Conservation (phyloP, 768 basidiomycete genomes). For the Peribolospora kevripleyi region DNA sequence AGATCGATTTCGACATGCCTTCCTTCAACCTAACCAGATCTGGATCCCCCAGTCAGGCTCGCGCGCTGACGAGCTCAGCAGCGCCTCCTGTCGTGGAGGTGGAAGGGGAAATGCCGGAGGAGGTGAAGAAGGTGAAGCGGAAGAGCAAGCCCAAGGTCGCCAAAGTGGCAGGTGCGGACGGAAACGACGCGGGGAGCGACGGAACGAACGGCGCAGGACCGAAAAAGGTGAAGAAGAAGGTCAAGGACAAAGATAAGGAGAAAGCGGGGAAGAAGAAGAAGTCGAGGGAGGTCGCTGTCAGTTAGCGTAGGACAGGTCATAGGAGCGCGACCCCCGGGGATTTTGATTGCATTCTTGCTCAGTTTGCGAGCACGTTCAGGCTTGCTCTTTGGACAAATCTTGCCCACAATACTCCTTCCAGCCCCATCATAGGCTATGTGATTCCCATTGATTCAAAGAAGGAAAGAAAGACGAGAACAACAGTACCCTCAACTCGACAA, state of each 20-base stretch:
- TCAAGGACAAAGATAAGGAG: slow-evolving; percentile 2
- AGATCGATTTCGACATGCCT: slow-evolving; percentile 29
- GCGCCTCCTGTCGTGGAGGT: slow-evolving; percentile 37
- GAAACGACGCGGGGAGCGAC: neutral
- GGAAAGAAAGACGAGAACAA: too few relatives aligned
- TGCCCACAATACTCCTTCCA: too few relatives aligned
- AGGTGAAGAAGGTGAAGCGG: slow-evolving; percentile 6
- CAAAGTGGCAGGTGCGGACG: neutral
- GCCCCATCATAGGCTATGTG: too few relatives aligned
- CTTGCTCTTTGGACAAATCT: too few relatives aligned
- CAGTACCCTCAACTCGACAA: too few relatives aligned
- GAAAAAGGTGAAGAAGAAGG: neutral
- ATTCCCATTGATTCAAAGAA: too few relatives aligned
- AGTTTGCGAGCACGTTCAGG: too few relatives aligned
- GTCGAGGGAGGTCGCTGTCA: too few relatives aligned
- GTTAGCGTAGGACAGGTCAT: too few relatives aligned
- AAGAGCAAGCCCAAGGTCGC: slow-evolving; percentile 2
- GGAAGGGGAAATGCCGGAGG: slow-evolving; percentile 65
- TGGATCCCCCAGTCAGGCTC: slow-evolving; percentile 20
- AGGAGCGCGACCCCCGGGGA: too few relatives aligned
- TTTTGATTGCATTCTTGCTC: too few relatives aligned
- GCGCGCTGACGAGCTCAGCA: slow-evolving; percentile 15
- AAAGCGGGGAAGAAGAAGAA: too few relatives aligned
- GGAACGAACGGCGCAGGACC: neutral
- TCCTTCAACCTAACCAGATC: neutral